These are phyloP conservation scores for Blastobotrys raffinosifermentans DNA, from an alignment of 1,139 yeast species.

Conservation along the genomic window DNA sequence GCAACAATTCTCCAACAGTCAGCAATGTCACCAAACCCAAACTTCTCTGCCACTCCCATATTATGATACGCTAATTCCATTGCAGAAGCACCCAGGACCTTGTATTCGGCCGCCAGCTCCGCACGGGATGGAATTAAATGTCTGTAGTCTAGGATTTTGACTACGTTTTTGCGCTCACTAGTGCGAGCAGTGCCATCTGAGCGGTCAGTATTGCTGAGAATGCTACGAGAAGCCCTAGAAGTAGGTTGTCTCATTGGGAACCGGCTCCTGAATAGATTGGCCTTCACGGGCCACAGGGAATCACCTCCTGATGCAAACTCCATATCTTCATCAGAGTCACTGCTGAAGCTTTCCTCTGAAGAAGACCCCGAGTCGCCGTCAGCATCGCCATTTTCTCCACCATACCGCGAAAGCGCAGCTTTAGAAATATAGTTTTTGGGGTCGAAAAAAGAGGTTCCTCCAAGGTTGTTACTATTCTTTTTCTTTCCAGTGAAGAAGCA, in stretches of 20 bases:
- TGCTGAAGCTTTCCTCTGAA: constrained; percentile 22
- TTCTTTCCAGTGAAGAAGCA: constrained; percentile 70
- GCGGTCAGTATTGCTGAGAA: constrained; percentile 14
- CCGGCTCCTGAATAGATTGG: constrained; percentile 6
- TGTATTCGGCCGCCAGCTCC: constrained; percentile 72
- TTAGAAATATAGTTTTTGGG: neutral
- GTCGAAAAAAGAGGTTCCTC: constrained; percentile 1
- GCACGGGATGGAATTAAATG: constrained; percentile 70
- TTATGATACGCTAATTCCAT: constrained; percentile 63
- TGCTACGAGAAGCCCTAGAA: constrained; percentile 8
- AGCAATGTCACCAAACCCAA: constrained; percentile 58
- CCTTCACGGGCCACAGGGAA: neutral
- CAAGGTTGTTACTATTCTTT: constrained; percentile 8
- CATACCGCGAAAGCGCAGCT: constrained; percentile 5
- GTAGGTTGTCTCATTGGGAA: constrained; percentile 5
- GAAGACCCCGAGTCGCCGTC: constrained; percentile 3
- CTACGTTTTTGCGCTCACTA: constrained; percentile 40
- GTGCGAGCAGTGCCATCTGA: constrained; percentile 3
- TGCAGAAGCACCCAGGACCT: constrained; percentile 62
- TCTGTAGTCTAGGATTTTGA: constrained; percentile 60
- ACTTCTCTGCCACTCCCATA: constrained; percentile 60
- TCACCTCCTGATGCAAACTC: constrained; percentile 1
- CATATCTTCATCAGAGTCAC: constrained; percentile 23
- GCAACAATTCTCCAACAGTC: constrained; percentile 67
- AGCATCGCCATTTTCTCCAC: constrained; percentile 3